These are phyloP conservation scores for Aspergillus chevalieri DNA, from an alignment of 2,329 filamentous ascomycete genomes.

Conservation along the genomic window DNA sequence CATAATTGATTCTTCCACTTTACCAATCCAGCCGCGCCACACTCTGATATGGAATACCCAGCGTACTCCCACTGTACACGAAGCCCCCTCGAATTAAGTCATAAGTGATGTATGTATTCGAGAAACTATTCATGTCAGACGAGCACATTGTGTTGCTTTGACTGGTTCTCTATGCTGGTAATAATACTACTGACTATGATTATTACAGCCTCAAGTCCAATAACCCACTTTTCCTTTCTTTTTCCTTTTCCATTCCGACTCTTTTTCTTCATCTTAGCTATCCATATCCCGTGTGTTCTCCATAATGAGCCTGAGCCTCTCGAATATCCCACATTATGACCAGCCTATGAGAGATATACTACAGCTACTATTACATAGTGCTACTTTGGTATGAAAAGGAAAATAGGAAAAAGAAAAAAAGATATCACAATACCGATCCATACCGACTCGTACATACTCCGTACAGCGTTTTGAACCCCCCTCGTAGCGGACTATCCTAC, in stretches of 20 bases:
- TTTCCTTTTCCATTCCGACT: not conserved
- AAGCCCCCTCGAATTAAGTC: not conserved
- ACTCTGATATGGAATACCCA: not conserved
- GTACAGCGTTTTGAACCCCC: slow-evolving; percentile 1
- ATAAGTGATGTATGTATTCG: not conserved
- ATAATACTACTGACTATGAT: no score
- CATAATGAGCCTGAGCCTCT: not conserved
- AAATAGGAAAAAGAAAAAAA: not conserved
- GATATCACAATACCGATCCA: not conserved
- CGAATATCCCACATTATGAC: not conserved
- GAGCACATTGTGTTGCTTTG: not conserved
- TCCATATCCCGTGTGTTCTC: not conserved
- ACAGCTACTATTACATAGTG: not conserved
- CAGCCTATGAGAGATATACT: not conserved
- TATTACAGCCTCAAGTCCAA: not conserved
- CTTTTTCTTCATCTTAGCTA: not conserved
- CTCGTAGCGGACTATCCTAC: slow-evolving; percentile 18
- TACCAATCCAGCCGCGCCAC: no score
- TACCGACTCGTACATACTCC: not conserved
- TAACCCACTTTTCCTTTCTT: not conserved
- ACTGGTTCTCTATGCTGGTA: not conserved
- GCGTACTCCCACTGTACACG: not conserved
- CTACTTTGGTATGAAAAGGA: not conserved
- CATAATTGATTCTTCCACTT: no score
- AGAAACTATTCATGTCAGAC: not conserved